These are phyloP conservation scores for Exophiala phaeomuriformis DNA, from an alignment of 2,329 filamentous ascomycete species.

Conservation along the genomic window DNA sequence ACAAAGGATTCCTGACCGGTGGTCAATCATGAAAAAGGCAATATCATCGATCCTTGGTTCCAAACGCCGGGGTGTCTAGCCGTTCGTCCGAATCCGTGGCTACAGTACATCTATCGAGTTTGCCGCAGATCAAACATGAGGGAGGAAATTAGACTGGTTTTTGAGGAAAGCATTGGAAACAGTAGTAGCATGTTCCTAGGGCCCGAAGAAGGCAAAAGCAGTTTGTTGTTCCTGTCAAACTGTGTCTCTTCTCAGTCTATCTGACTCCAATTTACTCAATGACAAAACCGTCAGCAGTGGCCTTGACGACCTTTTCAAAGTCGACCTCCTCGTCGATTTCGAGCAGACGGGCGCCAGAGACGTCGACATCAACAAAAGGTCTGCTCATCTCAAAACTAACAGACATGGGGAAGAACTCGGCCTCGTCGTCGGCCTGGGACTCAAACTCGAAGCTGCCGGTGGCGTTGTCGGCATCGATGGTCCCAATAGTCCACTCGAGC, in stretches of 20 bases:
- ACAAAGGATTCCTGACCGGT: too few species aligned
- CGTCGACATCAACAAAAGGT: constrained; percentile 88
- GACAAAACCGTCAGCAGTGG: constrained; percentile 38
- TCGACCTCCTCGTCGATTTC: constrained; percentile 40
- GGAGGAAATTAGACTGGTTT: too few species aligned
- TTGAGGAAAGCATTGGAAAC: too few species aligned
- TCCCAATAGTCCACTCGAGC: constrained; percentile 88
- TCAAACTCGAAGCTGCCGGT: constrained; percentile 94
- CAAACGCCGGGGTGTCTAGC: too few species aligned
- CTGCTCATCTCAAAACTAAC: constrained; percentile 78
- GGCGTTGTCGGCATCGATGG: constrained; percentile 71
- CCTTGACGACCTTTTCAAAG: constrained; percentile 42
- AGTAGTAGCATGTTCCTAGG: too few species aligned
- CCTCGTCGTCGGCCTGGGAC: constrained; percentile 75
- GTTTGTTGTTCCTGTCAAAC: not conserved
- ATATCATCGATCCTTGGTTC: too few species aligned
- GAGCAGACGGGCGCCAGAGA: constrained; percentile 44
- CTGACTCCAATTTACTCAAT: constrained; percentile 35
- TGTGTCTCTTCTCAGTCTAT: not conserved
- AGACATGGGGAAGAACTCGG: constrained; percentile 97
- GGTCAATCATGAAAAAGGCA: too few species aligned
- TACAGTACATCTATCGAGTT: too few species aligned
- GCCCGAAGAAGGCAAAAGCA: too few species aligned
- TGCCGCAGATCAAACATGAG: too few species aligned
- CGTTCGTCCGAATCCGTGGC: too few species aligned